Evolutionary conservation across 208 protist genomes (phyloP).

Genomic region (Leishmania braziliensis): DNA sequence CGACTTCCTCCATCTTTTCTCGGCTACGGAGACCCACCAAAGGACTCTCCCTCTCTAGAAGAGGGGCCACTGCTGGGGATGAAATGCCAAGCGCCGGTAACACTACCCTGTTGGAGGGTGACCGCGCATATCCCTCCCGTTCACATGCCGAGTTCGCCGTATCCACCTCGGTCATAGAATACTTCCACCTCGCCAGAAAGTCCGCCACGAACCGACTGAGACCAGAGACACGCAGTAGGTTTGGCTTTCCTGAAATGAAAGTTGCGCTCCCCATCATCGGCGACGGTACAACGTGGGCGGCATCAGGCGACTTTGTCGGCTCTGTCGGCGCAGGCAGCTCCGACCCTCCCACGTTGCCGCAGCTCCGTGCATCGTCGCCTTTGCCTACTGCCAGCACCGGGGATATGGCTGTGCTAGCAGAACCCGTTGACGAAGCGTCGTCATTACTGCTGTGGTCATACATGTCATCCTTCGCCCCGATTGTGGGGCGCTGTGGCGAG

Average conservation of each 20-base stretch:
- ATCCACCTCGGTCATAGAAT: background rate
- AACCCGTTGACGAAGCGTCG: background rate
- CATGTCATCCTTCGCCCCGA: background rate
- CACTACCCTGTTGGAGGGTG: background rate
- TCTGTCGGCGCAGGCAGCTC: background rate
- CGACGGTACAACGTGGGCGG: background rate
- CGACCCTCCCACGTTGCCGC: background rate
- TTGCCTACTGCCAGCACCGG: background rate
- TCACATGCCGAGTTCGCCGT: constrained; percentile 16
- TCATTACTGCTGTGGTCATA: background rate
- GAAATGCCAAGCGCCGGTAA: background rate
- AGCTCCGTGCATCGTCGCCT: background rate
- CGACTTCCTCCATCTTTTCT: too few species aligned
- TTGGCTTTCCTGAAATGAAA: background rate
- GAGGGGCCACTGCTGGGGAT: background rate
- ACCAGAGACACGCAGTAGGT: background rate
- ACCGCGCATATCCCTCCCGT: background rate
- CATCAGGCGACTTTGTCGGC: too few species aligned
- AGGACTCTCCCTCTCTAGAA: background rate
- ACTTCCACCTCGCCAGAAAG: background rate
- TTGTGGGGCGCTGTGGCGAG: constrained; percentile 19
- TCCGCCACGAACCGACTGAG: constrained; percentile 9
- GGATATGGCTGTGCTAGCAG: background rate
- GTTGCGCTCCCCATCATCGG: background rate
- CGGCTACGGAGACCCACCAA: background rate